These are phyloP conservation scores for Tuber borchii DNA, from an alignment of 495 filamentous ascomycete genomes.

Conservation along the genomic window DNA sequence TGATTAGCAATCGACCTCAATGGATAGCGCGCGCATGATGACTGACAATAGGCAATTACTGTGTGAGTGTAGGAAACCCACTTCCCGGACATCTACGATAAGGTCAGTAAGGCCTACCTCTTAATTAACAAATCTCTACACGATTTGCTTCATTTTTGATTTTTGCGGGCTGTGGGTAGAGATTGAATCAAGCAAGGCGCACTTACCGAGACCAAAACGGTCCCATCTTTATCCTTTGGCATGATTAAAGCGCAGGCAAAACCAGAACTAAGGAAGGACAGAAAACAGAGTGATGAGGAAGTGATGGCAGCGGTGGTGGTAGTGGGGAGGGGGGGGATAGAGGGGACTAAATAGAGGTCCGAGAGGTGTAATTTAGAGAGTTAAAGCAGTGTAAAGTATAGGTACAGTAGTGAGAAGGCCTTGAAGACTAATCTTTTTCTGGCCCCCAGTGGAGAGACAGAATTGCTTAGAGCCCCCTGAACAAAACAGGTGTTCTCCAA, in stretches of 20 bases:
- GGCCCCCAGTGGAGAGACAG: not conserved
- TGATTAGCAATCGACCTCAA: slow-evolving; percentile 16
- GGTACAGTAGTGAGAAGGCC: not conserved
- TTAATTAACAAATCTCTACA: not conserved
- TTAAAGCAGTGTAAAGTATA: not conserved
- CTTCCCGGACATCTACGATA: slow-evolving; percentile 67
- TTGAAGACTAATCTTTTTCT: not conserved
- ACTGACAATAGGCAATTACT: slow-evolving; percentile 64
- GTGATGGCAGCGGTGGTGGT: not conserved
- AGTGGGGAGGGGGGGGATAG: not conserved
- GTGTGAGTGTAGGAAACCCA: slow-evolving; percentile 92
- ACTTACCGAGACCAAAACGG: slow-evolving; percentile 66
- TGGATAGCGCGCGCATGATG: not conserved
- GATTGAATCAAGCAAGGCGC: slow-evolving; percentile 22
- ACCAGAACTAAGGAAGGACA: slow-evolving; percentile 9
- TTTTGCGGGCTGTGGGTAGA: not conserved
- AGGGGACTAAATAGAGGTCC: slow-evolving; percentile 2
- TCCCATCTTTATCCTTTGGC: slow-evolving; percentile 84
- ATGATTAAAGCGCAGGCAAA: slow-evolving; percentile 45
- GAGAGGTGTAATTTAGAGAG: not conserved
- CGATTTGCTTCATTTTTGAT: not conserved
- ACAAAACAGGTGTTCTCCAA: not conserved
- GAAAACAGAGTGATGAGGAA: slow-evolving; percentile 8
- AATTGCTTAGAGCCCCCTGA: not conserved
- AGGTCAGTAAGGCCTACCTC: slow-evolving; percentile 19